Base-by-base conservation (phyloP, 768 basidiomycete species). In the Tulasnella calospora region DNA sequence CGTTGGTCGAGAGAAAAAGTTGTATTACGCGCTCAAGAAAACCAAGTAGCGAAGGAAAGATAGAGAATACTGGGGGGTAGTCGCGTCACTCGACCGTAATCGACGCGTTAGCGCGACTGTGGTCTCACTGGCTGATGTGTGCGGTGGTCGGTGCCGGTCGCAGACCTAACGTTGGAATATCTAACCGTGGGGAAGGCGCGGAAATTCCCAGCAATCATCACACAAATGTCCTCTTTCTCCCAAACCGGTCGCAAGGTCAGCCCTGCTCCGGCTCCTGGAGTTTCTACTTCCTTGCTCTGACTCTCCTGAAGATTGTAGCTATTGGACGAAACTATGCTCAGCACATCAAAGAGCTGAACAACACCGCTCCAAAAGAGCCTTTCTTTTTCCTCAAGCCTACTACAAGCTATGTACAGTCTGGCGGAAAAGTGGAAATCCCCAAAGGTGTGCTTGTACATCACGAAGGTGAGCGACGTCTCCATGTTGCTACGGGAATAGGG, bases 311-410 rank as follows among this genome's bases (percentile, higher is more conserved):
- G 93, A 96, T 98, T 81, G 92, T 98, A 46, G 96, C 95, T 46
- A 98, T 99, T 79, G 97, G 97, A 44, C 90, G 97, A 79, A 98
- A 98, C 86, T 98, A 97, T 84, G 90, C 89, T 7, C 93, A 93
- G 44, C 96, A 98, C 81, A 91, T 92, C 83, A 95, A 93, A 84
- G 98, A 99, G 83, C 88, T 99, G 46, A 92, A 91, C 82, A 98
- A 98, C 83, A 86, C 92, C 7, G 85, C 92, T 7, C 96, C 97
- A 0, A 93, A 91, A 83, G 96, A 98, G 83, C 98, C 98, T 0
- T 98, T 99, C 88, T 96, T 98, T 89, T 99, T 99, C 87, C 86
- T 99, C 36, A 99, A 99, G 85, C 98, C 97, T 10, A 99, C 98
- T 6, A 91, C 92, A 17, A 94, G 92, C 83, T 99, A 96, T 82